Evolutionary conservation across 257 asterid species (phyloP).

Genomic region (Primulina huaijiensis): DNA sequence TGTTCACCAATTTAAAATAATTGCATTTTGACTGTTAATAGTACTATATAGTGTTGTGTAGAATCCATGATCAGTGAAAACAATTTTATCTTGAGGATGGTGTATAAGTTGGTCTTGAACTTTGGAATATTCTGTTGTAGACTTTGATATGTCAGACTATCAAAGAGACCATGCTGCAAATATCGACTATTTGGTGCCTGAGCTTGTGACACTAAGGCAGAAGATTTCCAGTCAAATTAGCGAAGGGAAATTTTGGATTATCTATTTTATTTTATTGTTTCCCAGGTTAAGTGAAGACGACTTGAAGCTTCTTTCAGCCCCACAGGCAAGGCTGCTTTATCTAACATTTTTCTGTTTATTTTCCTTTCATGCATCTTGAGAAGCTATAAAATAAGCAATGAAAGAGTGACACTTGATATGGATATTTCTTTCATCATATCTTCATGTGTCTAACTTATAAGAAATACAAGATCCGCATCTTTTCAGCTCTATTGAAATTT

Average conservation of each 20-base stretch:
- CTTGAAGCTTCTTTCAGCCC: slow-evolving; percentile 54
- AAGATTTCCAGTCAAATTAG: slow-evolving; percentile 47
- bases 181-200: slow-evolving; percentile 63
- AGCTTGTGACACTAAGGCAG: slow-evolving; percentile 54
- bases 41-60: neutral
- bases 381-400: slow-evolving; percentile 14
- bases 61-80: neutral
- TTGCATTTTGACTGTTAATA: neutral
- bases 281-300: slow-evolving; percentile 67
- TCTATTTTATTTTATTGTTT: slow-evolving; percentile 63
- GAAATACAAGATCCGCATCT: neutral
- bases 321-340: slow-evolving; percentile 56
- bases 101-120: slow-evolving; percentile 27
- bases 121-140: slow-evolving; percentile 40
- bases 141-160: slow-evolving; percentile 51
- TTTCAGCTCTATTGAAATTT: neutral
- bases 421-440: neutral
- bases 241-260: slow-evolving; percentile 66
- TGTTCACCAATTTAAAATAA: slow-evolving; percentile 9
- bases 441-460: neutral
- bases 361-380: slow-evolving; percentile 4
- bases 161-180: slow-evolving; percentile 66
- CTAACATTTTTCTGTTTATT: slow-evolving; percentile 3
- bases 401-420: neutral
- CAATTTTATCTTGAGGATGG: neutral